phyloP scores from a whole-genome alignment of 1,284 basidiomycete species.

The Tranzscheliella williamsii region DNA sequence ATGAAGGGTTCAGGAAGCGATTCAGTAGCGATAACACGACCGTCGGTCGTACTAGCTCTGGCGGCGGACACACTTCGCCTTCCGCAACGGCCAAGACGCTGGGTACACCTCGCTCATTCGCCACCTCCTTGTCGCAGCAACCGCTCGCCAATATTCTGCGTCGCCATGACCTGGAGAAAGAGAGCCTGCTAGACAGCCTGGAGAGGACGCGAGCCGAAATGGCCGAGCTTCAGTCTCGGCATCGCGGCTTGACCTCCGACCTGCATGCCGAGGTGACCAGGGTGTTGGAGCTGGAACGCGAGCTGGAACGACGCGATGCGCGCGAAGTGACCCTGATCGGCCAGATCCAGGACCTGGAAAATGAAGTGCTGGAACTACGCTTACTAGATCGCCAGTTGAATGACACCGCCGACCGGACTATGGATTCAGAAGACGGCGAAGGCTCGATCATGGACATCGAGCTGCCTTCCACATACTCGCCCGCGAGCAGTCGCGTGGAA shows the following conservation, averaged over 20 bases:
- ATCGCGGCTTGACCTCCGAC: conserved; percentile 37
- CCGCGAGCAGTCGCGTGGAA: conserved; percentile 1
- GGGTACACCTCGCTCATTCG: conserved; percentile 43
- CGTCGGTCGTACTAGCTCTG: conserved; percentile 33
- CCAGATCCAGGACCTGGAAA: conserved; percentile 33
- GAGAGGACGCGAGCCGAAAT: conserved; percentile 37
- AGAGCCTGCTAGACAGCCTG: conserved; percentile 45
- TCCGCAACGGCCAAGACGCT: conserved; percentile 49
- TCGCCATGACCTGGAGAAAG: conserved; percentile 49
- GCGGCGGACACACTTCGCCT: conserved; percentile 44
- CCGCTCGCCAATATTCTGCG: conserved; percentile 35
- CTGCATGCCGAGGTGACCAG: conserved; percentile 50
- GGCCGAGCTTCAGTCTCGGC: conserved; percentile 21
- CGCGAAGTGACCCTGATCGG: conserved; percentile 25
- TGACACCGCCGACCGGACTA: conserved; percentile 20
- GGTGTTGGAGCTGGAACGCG: conserved; percentile 44
- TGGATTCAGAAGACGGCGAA: conserved; percentile 28
- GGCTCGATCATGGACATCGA: conserved; percentile 34
- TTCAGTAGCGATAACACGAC: conserved; percentile 37
- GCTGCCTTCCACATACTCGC: conserved; percentile 3
- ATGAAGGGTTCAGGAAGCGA: conserved; percentile 24
- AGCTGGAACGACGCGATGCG: conserved; percentile 40
- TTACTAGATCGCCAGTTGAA: conserved; percentile 30
- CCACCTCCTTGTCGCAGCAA: conserved; percentile 28
- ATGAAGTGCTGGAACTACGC: conserved; percentile 25